Percentiles rank a stretch among this genome's conserved stretches.
Evolutionary conservation across 163 green algal genomes (phyloP).

Genomic region (Scenedesmus sp.): DNA sequence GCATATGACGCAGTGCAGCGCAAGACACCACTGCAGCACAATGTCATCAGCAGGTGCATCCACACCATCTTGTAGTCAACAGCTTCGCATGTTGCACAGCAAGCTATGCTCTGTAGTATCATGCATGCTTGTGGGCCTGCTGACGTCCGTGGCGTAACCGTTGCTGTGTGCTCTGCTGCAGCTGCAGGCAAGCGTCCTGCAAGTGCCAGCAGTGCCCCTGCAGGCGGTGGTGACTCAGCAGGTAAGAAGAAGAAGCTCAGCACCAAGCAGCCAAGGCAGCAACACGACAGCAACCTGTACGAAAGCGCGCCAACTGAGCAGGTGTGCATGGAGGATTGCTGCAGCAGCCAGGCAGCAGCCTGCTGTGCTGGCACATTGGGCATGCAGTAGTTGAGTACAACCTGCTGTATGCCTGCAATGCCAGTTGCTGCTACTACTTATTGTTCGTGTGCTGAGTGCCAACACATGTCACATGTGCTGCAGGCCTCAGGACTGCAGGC

Average conservation of each 20-base stretch:
- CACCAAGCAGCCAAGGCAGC: not conserved
- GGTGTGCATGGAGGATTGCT: not conserved
- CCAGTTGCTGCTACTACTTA: no score
- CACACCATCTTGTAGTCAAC: no score
- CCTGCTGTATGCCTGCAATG: no score
- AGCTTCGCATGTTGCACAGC: no score
- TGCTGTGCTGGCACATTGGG: no score
- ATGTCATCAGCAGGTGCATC: not conserved
- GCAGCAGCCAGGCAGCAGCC: no score
- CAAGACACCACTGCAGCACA: not conserved
- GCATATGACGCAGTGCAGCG: not conserved
- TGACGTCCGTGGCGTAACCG: no score
- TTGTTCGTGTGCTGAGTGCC: no score
- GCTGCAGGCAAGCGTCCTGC: not conserved
- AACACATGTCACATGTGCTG: no score
- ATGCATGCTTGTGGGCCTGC: not conserved
- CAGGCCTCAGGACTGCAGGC: no score
- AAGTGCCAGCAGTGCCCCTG: not conserved
- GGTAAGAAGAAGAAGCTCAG: not conserved
- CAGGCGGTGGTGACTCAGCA: not conserved
- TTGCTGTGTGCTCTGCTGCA: not conserved
- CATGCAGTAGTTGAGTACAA: no score
- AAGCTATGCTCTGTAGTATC: no score
- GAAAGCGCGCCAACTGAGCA: not conserved
- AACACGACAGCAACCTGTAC: not conserved